A percentile compares a stretch with the other conserved stretches of the same genome.
Conservation (phyloP, 2,329 filamentous ascomycete genomes). For the Incumbomyces delicatus region DNA sequence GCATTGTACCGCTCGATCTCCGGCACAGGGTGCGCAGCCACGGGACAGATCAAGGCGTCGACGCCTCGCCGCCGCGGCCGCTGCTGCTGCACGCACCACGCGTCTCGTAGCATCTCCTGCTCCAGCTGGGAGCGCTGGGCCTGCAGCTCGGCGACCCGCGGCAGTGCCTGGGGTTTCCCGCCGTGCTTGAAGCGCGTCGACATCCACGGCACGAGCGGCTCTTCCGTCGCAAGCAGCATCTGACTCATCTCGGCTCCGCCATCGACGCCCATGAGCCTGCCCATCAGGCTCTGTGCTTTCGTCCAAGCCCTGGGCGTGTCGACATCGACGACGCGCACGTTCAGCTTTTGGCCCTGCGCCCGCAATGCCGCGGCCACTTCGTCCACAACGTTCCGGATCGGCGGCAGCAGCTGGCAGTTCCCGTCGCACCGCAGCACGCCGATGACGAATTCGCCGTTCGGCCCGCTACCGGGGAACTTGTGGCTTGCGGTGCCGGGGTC, state of each 20-base stretch:
- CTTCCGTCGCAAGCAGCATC: slow-evolving; percentile 44
- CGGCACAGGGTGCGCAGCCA: slow-evolving; percentile 55
- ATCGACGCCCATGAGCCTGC: slow-evolving; percentile 50
- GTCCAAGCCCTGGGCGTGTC: slow-evolving; percentile 43
- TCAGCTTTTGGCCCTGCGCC: slow-evolving; percentile 20
- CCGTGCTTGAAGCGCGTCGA: slow-evolving; percentile 41
- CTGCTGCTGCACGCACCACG: slow-evolving; percentile 41
- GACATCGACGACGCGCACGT: slow-evolving; percentile 51
- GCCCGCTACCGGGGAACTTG: slow-evolving; percentile 16
- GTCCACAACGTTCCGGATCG: slow-evolving; percentile 30
- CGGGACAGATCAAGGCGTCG: slow-evolving; percentile 54
- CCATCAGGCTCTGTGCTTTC: slow-evolving; percentile 47
- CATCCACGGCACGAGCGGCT: slow-evolving; percentile 54
- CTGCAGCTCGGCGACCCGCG: slow-evolving; percentile 44
- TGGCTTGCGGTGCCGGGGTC: slow-evolving; percentile 9
- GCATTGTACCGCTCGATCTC: slow-evolving; percentile 54
- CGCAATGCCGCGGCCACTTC: slow-evolving; percentile 30
- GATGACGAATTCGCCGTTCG: slow-evolving; percentile 28
- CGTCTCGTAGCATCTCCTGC: slow-evolving; percentile 41
- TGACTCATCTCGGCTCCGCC: slow-evolving; percentile 48
- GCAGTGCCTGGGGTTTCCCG: slow-evolving; percentile 34
- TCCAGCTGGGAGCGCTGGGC: slow-evolving; percentile 44
- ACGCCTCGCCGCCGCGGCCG: slow-evolving; percentile 32
- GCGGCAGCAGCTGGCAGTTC: slow-evolving; percentile 30
- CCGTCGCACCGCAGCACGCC: slow-evolving; percentile 34